phyloP scores from a whole-genome alignment of 257 asterid genomes.

The Lavandula angustifolia region DNA sequence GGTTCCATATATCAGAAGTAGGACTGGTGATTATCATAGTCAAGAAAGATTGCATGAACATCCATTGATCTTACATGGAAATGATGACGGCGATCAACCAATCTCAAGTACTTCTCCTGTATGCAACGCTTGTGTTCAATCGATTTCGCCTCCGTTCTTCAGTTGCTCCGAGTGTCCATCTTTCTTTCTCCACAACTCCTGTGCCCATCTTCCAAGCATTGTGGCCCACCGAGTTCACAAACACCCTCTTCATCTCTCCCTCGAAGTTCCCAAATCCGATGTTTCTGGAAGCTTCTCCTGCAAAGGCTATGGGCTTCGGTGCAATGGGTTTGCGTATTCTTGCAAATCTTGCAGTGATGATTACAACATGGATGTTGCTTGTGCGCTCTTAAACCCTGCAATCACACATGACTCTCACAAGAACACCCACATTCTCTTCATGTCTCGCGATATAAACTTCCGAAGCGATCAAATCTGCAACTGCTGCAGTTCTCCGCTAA shows the following conservation, averaged over 20 bases:
- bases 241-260: not conserved
- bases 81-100: not conserved
- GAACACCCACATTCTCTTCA: slow-evolving; percentile 16
- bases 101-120: not conserved
- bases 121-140: slow-evolving; percentile 7
- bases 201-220: not conserved
- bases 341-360: not conserved
- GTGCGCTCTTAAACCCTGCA: not conserved
- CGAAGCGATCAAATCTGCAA: not conserved
- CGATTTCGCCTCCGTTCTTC: not conserved
- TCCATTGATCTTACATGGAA: not conserved
- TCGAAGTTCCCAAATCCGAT: not conserved
- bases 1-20: not conserved
- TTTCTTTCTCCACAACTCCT: not conserved
- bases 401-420: slow-evolving; percentile 11
- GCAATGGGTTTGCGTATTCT: not conserved
- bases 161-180: not conserved
- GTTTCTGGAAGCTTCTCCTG: not conserved
- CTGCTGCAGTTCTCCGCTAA: not conserved
- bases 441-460: not conserved
- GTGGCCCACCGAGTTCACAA: not conserved
- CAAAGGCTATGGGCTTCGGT: not conserved
- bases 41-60: not conserved
- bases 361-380: not conserved
- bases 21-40: not conserved